These are phyloP conservation scores for Solanum microdontum DNA, from an alignment of 257 asterid genomes.

Conservation along the genomic window DNA sequence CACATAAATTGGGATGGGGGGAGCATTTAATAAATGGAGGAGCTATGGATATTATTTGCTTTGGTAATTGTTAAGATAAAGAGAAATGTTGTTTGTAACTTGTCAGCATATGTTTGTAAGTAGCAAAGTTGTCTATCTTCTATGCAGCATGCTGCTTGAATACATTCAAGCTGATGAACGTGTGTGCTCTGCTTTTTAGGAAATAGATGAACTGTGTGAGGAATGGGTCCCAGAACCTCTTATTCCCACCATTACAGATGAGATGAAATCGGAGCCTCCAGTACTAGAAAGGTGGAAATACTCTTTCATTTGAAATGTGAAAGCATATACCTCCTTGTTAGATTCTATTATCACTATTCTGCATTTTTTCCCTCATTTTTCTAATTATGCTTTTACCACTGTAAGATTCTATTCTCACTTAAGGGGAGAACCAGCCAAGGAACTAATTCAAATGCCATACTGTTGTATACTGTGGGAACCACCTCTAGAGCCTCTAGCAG, in stretches of 20 bases:
- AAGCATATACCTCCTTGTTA: not conserved
- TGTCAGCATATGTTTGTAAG: not conserved
- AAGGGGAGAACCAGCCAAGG: not conserved
- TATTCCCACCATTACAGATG: slow-evolving; percentile 59
- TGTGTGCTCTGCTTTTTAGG: slow-evolving; percentile 42
- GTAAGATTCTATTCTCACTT: not conserved
- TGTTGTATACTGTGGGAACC: not conserved
- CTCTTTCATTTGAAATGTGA: not conserved
- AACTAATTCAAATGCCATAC: not conserved
- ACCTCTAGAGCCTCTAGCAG: not conserved
- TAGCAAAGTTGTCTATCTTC: not conserved
- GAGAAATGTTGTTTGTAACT: not conserved
- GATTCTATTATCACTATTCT: not conserved
- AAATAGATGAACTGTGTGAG: slow-evolving; percentile 88
- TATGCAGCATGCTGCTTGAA: not conserved
- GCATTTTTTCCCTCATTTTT: not conserved
- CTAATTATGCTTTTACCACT: not conserved
- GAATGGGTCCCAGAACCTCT: slow-evolving; percentile 95
- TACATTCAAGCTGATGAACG: slow-evolving; percentile 4
- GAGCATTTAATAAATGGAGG: not conserved
- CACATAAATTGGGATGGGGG: not conserved
- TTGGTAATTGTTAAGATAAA: not conserved
- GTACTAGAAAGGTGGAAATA: slow-evolving; percentile 62
- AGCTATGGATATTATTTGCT: not conserved
- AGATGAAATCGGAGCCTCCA: slow-evolving; percentile 68